Conservation (phyloP, 2,329 filamentous ascomycete genomes). For the Ophiostoma novo-ulmi region DNA sequence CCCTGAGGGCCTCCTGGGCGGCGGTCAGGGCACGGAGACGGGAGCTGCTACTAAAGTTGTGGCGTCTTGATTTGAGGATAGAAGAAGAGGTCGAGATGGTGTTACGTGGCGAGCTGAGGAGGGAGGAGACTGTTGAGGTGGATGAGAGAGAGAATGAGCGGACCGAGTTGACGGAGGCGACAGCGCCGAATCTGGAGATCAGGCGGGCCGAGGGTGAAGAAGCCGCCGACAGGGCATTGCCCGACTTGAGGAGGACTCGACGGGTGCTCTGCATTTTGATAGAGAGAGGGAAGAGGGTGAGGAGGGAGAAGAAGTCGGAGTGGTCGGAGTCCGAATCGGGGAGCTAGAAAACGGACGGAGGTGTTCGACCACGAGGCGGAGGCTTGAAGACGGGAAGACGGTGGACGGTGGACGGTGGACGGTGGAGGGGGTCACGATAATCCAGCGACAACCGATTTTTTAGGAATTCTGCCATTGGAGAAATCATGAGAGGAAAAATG, state of each 20-base stretch:
- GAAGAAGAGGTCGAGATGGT: background rate
- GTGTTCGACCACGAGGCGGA: background rate
- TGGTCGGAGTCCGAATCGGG: background rate
- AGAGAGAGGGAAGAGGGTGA: background rate
- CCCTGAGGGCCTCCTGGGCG: slow-evolving; percentile 44
- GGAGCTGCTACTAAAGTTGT: slow-evolving; percentile 39
- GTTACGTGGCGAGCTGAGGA: background rate
- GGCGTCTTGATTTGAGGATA: background rate
- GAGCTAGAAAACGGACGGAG: background rate
- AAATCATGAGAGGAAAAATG: background rate
- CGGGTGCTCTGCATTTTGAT: slow-evolving; percentile 24
- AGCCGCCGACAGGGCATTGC: slow-evolving; percentile 14
- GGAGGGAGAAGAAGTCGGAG: background rate
- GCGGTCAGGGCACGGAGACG: slow-evolving; percentile 35
- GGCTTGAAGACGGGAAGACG: background rate
- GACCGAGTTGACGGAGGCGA: background rate
- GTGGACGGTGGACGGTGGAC: background rate
- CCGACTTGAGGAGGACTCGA: slow-evolving; percentile 21
- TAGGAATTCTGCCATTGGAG: slow-evolving; percentile 12
- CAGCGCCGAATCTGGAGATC: background rate
- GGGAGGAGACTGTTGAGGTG: background rate
- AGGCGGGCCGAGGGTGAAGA: background rate
- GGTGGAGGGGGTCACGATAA: background rate
- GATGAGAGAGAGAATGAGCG: background rate
- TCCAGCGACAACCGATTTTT: background rate